Evolutionary conservation across 371 early-diverging fungal genomes (phyloP).

Genomic region (Mucor indicus): DNA sequence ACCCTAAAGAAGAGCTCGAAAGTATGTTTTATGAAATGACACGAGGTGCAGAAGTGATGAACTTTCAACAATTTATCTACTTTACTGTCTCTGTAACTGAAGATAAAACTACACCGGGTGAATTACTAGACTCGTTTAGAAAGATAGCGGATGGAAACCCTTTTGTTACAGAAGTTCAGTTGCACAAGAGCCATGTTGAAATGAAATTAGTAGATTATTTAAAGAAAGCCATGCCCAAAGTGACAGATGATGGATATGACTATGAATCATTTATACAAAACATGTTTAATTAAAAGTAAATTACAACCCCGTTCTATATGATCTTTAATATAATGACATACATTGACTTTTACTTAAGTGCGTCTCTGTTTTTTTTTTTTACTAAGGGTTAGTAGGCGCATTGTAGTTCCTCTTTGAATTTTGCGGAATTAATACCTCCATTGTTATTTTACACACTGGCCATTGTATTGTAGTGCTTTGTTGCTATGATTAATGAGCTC

Average conservation of each 20-base stretch:
- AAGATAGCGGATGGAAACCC: constrained; percentile 84
- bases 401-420: too few relatives aligned
- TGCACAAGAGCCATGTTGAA: constrained; percentile 66
- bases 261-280: constrained; percentile 66
- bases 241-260: constrained; percentile 61
- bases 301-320: too few relatives aligned
- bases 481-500: too few relatives aligned
- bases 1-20: constrained; percentile 75
- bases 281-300: constrained; percentile 62
- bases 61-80: constrained; percentile 87
- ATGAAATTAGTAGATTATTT: constrained; percentile 70
- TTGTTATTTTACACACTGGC: too few relatives aligned
- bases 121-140: constrained; percentile 82
- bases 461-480: too few relatives aligned
- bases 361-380: too few relatives aligned
- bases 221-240: constrained; percentile 67
- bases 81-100: constrained; percentile 88
- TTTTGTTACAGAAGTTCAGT: constrained; percentile 72
- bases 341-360: too few relatives aligned
- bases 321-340: too few relatives aligned
- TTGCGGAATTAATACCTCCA: too few relatives aligned
- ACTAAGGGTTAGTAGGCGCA: too few relatives aligned
- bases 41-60: constrained; percentile 57
- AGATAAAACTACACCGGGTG: constrained; percentile 88
- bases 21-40: constrained; percentile 63